Base-by-base conservation (phyloP, 306 rosid genomes). In the Chamaecrista fasciculata region DNA sequence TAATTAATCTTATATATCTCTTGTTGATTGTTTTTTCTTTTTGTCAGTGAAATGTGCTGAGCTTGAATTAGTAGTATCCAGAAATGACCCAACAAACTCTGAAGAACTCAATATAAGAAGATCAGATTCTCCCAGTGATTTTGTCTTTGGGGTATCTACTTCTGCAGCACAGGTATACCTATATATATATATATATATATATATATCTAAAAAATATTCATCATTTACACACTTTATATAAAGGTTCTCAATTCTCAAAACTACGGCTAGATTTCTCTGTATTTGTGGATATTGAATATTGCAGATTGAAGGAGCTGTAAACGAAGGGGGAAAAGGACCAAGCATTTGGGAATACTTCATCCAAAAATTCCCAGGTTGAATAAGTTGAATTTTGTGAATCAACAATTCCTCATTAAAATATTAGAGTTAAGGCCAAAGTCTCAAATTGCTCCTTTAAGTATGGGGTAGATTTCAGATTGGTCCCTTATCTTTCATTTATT, bases 321-420 rank as follows among this genome's bases (percentile, higher is more conserved):
- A 65, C 2, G 39, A 66, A 58, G 73, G 48, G 37, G 84, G 78
- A 19, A 59, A 64, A 75, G 78, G 84, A 70, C 71, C 70, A 4
- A 75, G 80, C 24, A 3, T 63, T 62, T 79, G 79, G 83, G 83
- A 73, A 40, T 3, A 47, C 4, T 68, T 51, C 63, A 1, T 46
- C 28, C 12, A 21, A 36, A 51, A 8, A 61, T 67, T 23, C 69
- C 69, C 68, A 33, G 46, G 66, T 34, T 26, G 28, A 55, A 15
- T 39, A 55, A 15, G 7, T 2, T 12, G 25, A 10, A 55, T 24
- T 4, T 24, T 3, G 10, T 4, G 6, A 25, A 25, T 55, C 3
- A 28, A 55, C 33, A 14, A 25, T 4, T n/a, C n/a, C n/a, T n/a
- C n/a, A n/a, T n/a, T n/a, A n/a, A n/a, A n/a, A n/a, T n/a, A n/a